A percentile compares a stretch with the other conserved stretches of the same genome.
Evolutionary conservation across 1,284 basidiomycete species (phyloP).

Genomic region (Microbotryum intermedium): DNA sequence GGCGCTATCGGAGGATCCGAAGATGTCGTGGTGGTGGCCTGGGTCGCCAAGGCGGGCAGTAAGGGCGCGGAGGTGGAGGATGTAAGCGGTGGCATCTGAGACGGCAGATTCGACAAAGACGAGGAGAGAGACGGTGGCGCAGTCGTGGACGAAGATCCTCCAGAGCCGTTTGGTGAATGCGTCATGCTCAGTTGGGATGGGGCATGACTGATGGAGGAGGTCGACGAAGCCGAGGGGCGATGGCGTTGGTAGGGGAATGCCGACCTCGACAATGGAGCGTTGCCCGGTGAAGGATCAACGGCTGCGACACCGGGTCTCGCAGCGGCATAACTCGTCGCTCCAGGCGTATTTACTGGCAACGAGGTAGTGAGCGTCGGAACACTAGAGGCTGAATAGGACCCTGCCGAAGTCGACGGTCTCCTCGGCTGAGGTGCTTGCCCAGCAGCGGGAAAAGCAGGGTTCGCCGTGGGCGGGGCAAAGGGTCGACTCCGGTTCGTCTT

Average conservation of each 20-base stretch:
- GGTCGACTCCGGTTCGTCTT: conserved; percentile 4
- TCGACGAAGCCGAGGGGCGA: conserved; percentile 15
- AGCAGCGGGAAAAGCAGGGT: not conserved
- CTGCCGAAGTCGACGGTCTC: no score
- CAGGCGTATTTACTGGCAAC: no score
- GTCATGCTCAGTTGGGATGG: not conserved
- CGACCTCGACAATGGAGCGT: no score
- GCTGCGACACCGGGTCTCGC: no score
- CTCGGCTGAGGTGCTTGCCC: not conserved
- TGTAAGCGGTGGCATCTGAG: not conserved
- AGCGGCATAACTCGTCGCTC: not conserved
- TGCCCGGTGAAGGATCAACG: no score
- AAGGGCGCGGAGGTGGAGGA: not conserved
- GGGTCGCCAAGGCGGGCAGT: not conserved
- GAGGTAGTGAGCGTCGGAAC: no score
- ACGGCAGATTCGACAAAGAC: conserved; percentile 5
- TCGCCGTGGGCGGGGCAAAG: not conserved
- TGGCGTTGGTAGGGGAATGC: conserved; percentile 17
- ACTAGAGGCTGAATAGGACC: no score
- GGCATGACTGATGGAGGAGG: conserved; percentile 20
- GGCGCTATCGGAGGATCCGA: conserved; percentile 22
- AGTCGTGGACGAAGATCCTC: not conserved
- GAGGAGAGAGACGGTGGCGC: not conserved
- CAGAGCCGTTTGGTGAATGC: not conserved
- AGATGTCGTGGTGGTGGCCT: not conserved